Base-by-base conservation (phyloP, 129 eudicot genomes). In the Helichrysum umbraculigerum region DNA sequence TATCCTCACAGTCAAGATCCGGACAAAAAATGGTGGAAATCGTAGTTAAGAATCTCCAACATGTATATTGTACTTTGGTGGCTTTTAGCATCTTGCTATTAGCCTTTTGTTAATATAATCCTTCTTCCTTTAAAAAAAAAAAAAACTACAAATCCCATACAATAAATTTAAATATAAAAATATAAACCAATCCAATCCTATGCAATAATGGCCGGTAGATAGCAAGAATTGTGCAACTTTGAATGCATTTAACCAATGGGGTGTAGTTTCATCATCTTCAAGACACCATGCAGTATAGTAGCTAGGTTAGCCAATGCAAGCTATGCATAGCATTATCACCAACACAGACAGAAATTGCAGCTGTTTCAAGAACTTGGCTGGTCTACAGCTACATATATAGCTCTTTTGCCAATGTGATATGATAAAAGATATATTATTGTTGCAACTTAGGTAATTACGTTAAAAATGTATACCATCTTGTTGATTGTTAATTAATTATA, bases 341-440 rank as follows among this genome's bases (percentile, higher is more conserved):
- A 9, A 70, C 50, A 41, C n/a, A 59, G 52, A 44, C 32, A 47
- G 39, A 71, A 39, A 67, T 56, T 68, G 87, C 91, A 85, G 81
- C 89, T 74, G 33, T 77, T 80, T 77, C 97, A 84, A 91, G 88
- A 86, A 82, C 78, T 67, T 52, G 78, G 68, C 78, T 52, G 81
- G 77, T 75, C 76, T 75, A 75, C 69, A 77, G 67, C 60, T 16
- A 17, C 4, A 41, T 75, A 21, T 37, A 20, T 33, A 86, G 98
- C 96, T 76, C 90, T 34, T 69, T 65, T 73, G 92, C 90, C 98
- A 87, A 92, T 85, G 90, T 76, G 92, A 86, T 89, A 83, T 25
- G 28, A 25, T 25, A 25, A 78, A 44, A 69, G 1, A 4, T 3
- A n/a, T 12, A 68, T 54, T 57, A 58, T 68, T 54, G 74, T 67